These are phyloP conservation scores for Pelargonium cotyledonis DNA, from an alignment of 441 rosid species.

Conservation along the genomic window DNA sequence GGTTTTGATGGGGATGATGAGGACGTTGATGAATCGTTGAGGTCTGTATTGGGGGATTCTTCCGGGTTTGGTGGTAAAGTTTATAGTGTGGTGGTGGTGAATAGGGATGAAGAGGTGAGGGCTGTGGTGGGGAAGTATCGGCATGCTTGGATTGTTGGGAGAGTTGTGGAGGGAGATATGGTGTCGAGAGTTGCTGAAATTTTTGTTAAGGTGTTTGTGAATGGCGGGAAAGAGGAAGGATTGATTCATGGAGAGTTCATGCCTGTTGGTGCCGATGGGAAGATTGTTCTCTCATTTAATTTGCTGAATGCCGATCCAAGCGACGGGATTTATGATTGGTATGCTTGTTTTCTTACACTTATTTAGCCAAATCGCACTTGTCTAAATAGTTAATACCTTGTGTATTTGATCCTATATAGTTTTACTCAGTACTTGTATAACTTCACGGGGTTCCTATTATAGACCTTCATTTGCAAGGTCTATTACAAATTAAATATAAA, in stretches of 20 bases:
- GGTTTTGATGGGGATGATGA: slow-evolving; percentile 44
- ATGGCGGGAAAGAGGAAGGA: slow-evolving; percentile 76
- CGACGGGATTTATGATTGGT: slow-evolving; percentile 89
- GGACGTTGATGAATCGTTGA: slow-evolving; percentile 52
- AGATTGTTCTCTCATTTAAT: slow-evolving; percentile 79
- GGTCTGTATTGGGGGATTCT: slow-evolving; percentile 34
- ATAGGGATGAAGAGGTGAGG: slow-evolving; percentile 35
- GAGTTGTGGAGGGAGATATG: slow-evolving; percentile 34
- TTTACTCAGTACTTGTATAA: neutral
- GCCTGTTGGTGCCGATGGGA: slow-evolving; percentile 97
- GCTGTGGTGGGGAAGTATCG: slow-evolving; percentile 80
- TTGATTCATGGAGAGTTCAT: slow-evolving; percentile 68
- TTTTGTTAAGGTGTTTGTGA: slow-evolving; percentile 61
- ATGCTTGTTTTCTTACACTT: slow-evolving; percentile 6
- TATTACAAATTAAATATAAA: neutral
- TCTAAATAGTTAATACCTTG: neutral
- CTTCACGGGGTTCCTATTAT: neutral
- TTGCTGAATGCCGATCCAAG: slow-evolving; percentile 75
- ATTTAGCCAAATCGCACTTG: neutral
- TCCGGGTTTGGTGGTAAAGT: slow-evolving; percentile 32
- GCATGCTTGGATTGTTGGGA: slow-evolving; percentile 78
- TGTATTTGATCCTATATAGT: neutral
- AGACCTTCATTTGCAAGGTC: neutral
- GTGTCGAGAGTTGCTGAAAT: slow-evolving; percentile 55
- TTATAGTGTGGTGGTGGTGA: slow-evolving; percentile 62